These are phyloP conservation scores for Lentinus tigrinus DNA, from an alignment of 768 basidiomycete species.

Conservation along the genomic window DNA sequence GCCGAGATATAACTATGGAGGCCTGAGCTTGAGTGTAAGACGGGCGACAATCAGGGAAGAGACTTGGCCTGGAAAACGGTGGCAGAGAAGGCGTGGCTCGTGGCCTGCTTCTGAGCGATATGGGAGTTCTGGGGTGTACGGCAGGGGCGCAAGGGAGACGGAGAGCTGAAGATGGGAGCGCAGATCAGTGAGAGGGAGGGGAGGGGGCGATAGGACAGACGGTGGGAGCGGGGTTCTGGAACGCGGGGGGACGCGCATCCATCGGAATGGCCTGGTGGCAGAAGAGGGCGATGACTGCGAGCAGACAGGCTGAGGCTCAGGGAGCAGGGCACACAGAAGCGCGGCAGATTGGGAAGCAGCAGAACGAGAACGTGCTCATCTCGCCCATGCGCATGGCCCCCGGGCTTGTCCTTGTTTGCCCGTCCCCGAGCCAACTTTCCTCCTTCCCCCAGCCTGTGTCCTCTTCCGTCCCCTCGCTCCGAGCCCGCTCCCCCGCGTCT, in stretches of 20 bases:
- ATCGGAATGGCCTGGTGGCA: background rate
- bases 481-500: background rate
- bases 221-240: slow-evolving; percentile 9
- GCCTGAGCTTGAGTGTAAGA: background rate
- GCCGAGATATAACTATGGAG: slow-evolving; percentile 1
- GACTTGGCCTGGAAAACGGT: background rate
- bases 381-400: background rate
- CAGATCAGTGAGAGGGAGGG: slow-evolving; percentile 6
- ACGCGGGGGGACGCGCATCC: background rate
- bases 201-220: slow-evolving; percentile 5
- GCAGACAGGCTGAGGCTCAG: background rate
- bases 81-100: slow-evolving; percentile 7
- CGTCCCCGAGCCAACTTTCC: background rate
- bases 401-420: slow-evolving; percentile 26
- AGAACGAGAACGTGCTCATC: slow-evolving; percentile 2
- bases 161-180: slow-evolving; percentile 9
- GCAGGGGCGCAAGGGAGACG: background rate
- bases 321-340: background rate
- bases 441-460: background rate
- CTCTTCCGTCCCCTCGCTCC: slow-evolving; percentile 10
- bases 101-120: slow-evolving; percentile 5
- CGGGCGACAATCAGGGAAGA: slow-evolving; percentile 1
- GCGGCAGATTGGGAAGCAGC: slow-evolving; percentile 1
- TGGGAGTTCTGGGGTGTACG: background rate
- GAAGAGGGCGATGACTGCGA: background rate